Evolutionary conservation across 2,329 filamentous ascomycete genomes (phyloP), one percentile per base, ranked within the genome.

Genomic region (Graphium sp.): DNA sequence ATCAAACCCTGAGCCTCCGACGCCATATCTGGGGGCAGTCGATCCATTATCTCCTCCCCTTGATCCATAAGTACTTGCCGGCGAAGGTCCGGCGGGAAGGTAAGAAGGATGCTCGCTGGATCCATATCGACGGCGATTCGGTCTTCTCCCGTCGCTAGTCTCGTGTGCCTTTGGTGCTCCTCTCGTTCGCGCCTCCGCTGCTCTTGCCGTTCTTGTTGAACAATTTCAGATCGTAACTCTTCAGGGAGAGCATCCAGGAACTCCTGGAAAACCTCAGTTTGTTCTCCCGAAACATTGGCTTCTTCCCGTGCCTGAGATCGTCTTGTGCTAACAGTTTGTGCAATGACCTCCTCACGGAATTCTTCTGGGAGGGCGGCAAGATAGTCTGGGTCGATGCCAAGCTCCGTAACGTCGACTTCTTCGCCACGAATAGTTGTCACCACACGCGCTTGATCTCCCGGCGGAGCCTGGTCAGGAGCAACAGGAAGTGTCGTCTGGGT

Each of bases 301-400:
- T 72, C 53, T 58, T 78, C 49, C 46, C 76, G 52, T 23, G 82
- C 81, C 48, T 89, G 73, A 6, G 78, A 78, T 36, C 87, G 74
- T 39, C 87, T 71, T 38, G 82, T 74, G 29, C 80, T 83, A 37
- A 93, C 69, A 34, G 92, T 84, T 36, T 85, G 75, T 48, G 91
- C 83, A 38, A 98, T 81, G 27, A 98, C 89, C 47, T 98, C 89
- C 49, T 95, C 87, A 25, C 89, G 70, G 45, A 95, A 74, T 35
- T 98, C 91, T 41, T 98, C 89, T 1, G 89, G 89, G n/a, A 98
- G 58, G n/a, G 87, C 91, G 34, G 89, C 82, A 6, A 98, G 69
- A 50, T 94, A 98, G 32, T 92, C 85, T 11, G 79, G 70, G 46
- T 98, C 89, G 41, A 98, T 95, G 27, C 87, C 85, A 35, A 98